Percentiles rank a stretch among this genome's conserved stretches.
These are phyloP conservation scores for Ophiostoma sp. DNA, from an alignment of 2,329 filamentous ascomycete species.

Conservation along the genomic window DNA sequence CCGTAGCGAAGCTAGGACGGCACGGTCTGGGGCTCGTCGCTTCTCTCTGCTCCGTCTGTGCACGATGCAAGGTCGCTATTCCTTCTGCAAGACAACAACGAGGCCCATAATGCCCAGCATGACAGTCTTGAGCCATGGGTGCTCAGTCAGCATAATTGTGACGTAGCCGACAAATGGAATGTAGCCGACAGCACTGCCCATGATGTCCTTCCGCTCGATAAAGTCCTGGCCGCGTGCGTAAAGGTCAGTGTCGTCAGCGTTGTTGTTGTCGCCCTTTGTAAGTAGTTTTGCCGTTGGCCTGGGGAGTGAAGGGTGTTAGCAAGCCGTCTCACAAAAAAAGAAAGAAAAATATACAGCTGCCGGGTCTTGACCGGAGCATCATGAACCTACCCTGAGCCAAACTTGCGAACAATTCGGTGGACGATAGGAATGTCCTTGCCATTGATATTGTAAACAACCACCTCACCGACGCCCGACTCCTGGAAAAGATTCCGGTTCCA, in stretches of 20 bases:
- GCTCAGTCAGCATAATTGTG: constrained; percentile 89
- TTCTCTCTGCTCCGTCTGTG: background rate
- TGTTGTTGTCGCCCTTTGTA: constrained; percentile 97
- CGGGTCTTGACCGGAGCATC: background rate
- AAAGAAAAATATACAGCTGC: background rate
- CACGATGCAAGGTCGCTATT: constrained; percentile 44
- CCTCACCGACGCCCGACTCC: constrained; percentile 47
- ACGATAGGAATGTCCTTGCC: constrained; percentile 98
- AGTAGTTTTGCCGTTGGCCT: constrained; percentile 65
- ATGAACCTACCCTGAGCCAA: constrained; percentile 51
- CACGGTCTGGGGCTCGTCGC: background rate
- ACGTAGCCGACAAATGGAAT: constrained; percentile 95
- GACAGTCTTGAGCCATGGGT: constrained; percentile 94
- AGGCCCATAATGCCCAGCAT: constrained; percentile 94
- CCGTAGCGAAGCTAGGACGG: background rate
- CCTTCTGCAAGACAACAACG: constrained; percentile 85
- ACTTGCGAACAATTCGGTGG: constrained; percentile 78
- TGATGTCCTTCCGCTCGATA: constrained; percentile 80
- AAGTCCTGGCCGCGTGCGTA: constrained; percentile 80
- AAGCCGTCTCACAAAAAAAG: background rate
- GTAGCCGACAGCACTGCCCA: constrained; percentile 83
- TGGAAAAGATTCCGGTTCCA: constrained; percentile 65
- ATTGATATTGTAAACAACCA: constrained; percentile 71
- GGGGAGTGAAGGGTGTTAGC: constrained; percentile 7
- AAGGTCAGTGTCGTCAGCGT: constrained; percentile 82